Conservation (phyloP, 1,284 basidiomycete species). For the Fomes fomentarius region DNA sequence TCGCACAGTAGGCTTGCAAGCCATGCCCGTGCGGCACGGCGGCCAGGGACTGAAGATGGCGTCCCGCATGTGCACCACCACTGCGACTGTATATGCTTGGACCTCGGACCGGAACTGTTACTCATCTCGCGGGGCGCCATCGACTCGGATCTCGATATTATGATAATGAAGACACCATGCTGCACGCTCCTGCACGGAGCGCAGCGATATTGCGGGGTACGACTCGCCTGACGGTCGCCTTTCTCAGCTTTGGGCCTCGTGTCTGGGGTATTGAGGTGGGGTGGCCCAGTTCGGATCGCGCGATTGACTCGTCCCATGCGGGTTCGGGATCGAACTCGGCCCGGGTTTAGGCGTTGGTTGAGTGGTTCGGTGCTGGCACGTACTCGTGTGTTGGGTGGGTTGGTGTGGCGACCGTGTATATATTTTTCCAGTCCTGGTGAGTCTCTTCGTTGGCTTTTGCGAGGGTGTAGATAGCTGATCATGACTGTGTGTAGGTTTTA, state of each 20-base stretch:
- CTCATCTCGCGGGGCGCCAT: conserved; percentile 13
- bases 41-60: conserved; percentile 14
- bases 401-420: conserved; percentile 24
- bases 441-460: background rate
- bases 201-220: conserved; percentile 4
- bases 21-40: conserved; percentile 14
- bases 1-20: conserved; percentile 12
- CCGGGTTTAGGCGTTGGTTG: too few species aligned
- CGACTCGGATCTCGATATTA: conserved; percentile 1
- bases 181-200: background rate
- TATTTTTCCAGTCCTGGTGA: conserved; percentile 17
- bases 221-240: conserved; percentile 3
- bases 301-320: too few species aligned
- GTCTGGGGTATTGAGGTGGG: too few species aligned
- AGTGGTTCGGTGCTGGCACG: background rate
- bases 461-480: background rate
- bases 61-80: conserved; percentile 13
- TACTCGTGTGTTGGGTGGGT: conserved; percentile 9
- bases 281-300: background rate
- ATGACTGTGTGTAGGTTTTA: background rate
- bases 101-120: conserved; percentile 5
- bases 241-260: background rate
- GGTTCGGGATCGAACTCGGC: background rate
- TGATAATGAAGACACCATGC: background rate
- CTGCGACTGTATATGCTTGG: conserved; percentile 15